Evolutionary conservation across 1,284 basidiomycete species (phyloP).

Genomic region (Cryptococcus sp.): DNA sequence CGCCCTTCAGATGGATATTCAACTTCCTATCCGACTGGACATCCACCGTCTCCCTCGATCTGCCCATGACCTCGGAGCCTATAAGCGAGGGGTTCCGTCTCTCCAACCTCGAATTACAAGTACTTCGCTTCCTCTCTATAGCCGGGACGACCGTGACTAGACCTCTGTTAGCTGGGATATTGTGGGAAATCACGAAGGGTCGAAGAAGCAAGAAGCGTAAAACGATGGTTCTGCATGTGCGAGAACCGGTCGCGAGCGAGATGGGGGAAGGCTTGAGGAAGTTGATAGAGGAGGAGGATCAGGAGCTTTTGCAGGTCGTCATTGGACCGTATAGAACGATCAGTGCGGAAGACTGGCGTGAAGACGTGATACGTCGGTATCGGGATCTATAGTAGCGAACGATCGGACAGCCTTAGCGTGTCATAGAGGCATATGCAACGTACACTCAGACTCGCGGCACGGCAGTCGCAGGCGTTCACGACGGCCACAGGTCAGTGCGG

Average conservation of each 20-base stretch:
- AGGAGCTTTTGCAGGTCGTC: constrained; percentile 1
- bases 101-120: constrained; percentile 8
- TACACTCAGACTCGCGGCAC: too few species aligned
- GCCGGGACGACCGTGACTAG: background rate
- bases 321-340: background rate
- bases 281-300: constrained; percentile 1
- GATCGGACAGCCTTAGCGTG: too few species aligned
- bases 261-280: constrained; percentile 7
- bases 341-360: too few species aligned
- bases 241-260: constrained; percentile 1
- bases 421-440: too few species aligned
- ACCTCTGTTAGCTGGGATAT: background rate
- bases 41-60: background rate
- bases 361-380: too few species aligned
- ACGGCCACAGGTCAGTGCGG: too few species aligned
- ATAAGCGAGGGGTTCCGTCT: constrained; percentile 7
- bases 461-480: too few species aligned
- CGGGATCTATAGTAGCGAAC: too few species aligned
- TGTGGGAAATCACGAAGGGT: constrained; percentile 8
- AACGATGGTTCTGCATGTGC: constrained; percentile 1
- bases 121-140: background rate
- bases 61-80: constrained; percentile 2
- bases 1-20: constrained; percentile 2
- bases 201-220: constrained; percentile 3
- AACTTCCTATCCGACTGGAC: constrained; percentile 9